Evolutionary conservation across 306 rosid species (phyloP), one percentile per base, ranked within the genome.

Genomic region (Pterocarpus macrocarpus): DNA sequence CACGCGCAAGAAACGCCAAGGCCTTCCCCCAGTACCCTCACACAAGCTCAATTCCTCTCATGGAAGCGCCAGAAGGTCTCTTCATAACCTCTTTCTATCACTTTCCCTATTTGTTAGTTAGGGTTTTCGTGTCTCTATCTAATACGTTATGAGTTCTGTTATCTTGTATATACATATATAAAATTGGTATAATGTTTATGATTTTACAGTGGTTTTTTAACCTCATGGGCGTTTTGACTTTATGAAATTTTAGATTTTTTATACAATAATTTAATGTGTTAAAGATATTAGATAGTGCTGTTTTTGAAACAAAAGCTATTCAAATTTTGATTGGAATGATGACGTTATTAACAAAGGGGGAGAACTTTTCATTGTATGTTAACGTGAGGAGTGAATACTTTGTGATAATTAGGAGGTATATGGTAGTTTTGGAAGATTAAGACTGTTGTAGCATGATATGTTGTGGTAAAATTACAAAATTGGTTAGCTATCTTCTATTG

Each of bases 61-160:
- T 94, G 97, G 99, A 95, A 95, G 85, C 89, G 86, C 79, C 94
- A 88, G 22, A 93, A 93, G 94, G 99, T 95, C 2, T 63, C 57
- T 47, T 69, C 50, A 14, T 38, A 9, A 7, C 36, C 7, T 61
- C 12, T 36, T n/a, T 39, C 33, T 15, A 14, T 35, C 11, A 0
- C 36, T 58, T 69, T 50, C 69, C 65, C 38, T 39, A 2, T 58
- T 8, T 1, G 68, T 34, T 53, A 11, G 35, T 80, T 84, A 79
- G 82, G 85, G 84, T 79, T 85, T 81, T 69, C 55, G 1, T 56
- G 41, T 61, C 66, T 69, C n/a, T 7, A 2, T 64, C 49, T 44
- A 5, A 41, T 63, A 44, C 35, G 6, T 53, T 28, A 16, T 14
- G 4, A 8, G 62, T 84, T 41, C 15, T 43, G 28, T 62, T 56